Evolutionary conservation across 345 rosid species (phyloP).

Genomic region (Toxicodendron radicans): DNA sequence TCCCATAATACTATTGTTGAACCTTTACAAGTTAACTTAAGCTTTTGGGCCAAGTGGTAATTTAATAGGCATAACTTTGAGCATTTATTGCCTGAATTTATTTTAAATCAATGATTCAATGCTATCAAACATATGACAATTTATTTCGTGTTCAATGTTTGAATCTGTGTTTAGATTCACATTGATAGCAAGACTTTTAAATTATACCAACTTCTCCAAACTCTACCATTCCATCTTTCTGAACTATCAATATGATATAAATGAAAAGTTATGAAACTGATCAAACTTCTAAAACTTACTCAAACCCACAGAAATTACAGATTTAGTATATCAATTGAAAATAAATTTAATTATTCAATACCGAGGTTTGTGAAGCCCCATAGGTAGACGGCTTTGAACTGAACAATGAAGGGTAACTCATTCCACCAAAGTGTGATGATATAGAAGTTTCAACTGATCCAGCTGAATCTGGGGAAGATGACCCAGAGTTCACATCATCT

Average conservation of each 20-base stretch:
- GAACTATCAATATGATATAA: not conserved
- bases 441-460: slow-evolving; percentile 98
- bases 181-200: no score
- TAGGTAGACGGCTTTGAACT: slow-evolving; percentile 75
- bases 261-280: not conserved
- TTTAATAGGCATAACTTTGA: no score
- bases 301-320: not conserved
- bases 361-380: slow-evolving; percentile 58
- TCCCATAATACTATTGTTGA: no score
- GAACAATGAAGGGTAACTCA: slow-evolving; percentile 94
- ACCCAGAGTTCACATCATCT: slow-evolving; percentile 88
- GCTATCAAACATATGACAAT: no score
- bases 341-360: slow-evolving; percentile 28
- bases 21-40: no score
- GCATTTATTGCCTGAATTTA: no score
- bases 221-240: not conserved
- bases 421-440: slow-evolving; percentile 98
- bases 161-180: not conserved
- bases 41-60: no score
- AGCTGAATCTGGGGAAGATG: slow-evolving; percentile 90
- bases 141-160: not conserved
- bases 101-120: no score
- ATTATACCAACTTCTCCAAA: not conserved
- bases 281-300: slow-evolving; percentile 1
- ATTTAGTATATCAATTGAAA: not conserved